These are phyloP conservation scores for Lipomyces lipofer DNA, from an alignment of 805 yeast genomes.

Conservation along the genomic window DNA sequence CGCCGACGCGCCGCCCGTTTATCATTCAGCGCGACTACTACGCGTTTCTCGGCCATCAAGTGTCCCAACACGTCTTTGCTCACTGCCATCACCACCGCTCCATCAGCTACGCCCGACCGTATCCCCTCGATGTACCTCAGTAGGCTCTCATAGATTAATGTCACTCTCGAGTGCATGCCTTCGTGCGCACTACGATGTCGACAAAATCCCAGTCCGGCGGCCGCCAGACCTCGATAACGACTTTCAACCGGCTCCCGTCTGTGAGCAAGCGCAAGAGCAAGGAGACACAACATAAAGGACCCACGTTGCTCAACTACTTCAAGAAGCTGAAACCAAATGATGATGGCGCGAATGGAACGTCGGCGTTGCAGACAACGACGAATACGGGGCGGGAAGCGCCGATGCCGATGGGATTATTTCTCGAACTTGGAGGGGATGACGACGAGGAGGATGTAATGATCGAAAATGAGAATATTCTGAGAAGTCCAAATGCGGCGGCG, in stretches of 20 bases:
- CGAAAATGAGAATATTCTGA: background rate
- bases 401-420: background rate
- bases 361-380: background rate
- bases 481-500: background rate
- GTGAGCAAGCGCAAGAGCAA: background rate
- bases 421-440: background rate
- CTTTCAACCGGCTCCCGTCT: background rate
- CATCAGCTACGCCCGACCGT: no score
- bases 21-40: no score
- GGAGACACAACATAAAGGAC: background rate
- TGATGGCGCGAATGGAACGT: background rate
- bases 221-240: background rate
- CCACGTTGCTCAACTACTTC: slow-evolving; percentile 4
- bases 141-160: no score
- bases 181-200: no score
- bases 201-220: background rate
- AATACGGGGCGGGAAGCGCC: background rate
- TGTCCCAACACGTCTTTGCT: no score
- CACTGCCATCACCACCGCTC: no score
- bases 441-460: background rate
- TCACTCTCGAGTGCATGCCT: no score
- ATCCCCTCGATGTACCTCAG: no score
- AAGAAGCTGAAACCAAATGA: background rate
- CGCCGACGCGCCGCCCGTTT: no score
- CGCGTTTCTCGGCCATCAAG: no score